These are phyloP conservation scores for Protomyces macrosporus DNA, from an alignment of 1,139 yeast species.

Conservation along the genomic window DNA sequence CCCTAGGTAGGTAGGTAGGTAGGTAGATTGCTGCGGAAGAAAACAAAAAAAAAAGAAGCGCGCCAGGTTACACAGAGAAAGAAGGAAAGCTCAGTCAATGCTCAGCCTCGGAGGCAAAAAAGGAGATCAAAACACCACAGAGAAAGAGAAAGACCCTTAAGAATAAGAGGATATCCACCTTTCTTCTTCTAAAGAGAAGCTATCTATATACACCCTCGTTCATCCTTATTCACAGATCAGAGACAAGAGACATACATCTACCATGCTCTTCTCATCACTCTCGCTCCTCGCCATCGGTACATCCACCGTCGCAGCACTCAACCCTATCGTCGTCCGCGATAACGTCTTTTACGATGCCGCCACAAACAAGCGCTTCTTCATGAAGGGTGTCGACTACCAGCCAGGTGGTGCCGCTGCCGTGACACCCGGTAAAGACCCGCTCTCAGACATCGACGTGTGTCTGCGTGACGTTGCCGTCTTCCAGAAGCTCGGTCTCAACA, in stretches of 20 bases:
- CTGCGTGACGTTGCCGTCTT: slow-evolving; percentile 74
- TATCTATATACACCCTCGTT: background rate
- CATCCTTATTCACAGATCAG: background rate
- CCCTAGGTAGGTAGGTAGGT: too few species aligned
- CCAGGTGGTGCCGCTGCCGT: slow-evolving; percentile 68
- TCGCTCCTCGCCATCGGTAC: background rate
- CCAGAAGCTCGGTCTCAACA: slow-evolving; percentile 71
- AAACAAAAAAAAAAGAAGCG: too few species aligned
- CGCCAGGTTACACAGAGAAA: too few species aligned
- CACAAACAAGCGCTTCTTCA: slow-evolving; percentile 34
- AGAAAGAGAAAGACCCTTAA: too few species aligned
- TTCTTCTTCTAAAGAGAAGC: too few species aligned
- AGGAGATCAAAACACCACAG: background rate
- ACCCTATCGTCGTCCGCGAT: slow-evolving; percentile 26
- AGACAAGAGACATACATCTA: too few species aligned
- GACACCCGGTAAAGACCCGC: slow-evolving; percentile 54
- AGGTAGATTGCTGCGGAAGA: too few species aligned
- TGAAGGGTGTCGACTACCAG: slow-evolving; percentile 64
- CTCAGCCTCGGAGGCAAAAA: background rate
- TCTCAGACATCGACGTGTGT: slow-evolving; percentile 66
- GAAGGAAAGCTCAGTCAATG: too few species aligned
- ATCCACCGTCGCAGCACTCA: slow-evolving; percentile 14
- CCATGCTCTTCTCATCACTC: background rate
- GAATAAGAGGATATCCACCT: too few species aligned
- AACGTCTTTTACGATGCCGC: slow-evolving; percentile 28